A percentile compares a stretch with the other conserved stretches of the same genome.
Conservation (phyloP, 2,329 filamentous ascomycete species). For the Knufia petricola region DNA sequence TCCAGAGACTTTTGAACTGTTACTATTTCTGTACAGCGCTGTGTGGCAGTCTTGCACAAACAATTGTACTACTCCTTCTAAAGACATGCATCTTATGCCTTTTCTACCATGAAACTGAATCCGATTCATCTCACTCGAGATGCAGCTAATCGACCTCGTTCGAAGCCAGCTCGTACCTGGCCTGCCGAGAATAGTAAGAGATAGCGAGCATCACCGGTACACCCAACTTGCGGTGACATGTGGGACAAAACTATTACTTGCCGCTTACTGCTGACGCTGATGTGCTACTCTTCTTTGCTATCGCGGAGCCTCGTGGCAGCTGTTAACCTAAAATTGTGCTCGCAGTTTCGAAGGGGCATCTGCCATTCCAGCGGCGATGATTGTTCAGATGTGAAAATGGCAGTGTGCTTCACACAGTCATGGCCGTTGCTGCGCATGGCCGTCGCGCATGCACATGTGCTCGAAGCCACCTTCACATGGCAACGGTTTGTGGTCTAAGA, state of each 20-base stretch:
- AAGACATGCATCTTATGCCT: too few relatives aligned
- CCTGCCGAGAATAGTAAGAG: background rate
- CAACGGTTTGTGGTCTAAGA: background rate
- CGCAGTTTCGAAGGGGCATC: too few relatives aligned
- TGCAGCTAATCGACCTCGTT: background rate
- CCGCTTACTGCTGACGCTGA: too few relatives aligned
- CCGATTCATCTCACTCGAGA: background rate
- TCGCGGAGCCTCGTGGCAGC: too few relatives aligned
- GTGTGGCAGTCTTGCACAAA: too few relatives aligned
- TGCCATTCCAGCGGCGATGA: too few relatives aligned
- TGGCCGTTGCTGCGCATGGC: background rate
- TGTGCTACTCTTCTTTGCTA: too few relatives aligned
- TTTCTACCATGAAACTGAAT: background rate
- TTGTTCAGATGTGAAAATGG: background rate
- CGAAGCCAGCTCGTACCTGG: background rate
- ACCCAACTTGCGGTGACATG: too few relatives aligned
- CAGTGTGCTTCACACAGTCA: background rate
- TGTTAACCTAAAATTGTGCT: too few relatives aligned
- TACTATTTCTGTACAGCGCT: too few relatives aligned
- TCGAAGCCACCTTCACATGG: background rate
- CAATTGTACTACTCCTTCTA: too few relatives aligned
- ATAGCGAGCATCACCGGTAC: background rate
- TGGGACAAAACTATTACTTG: too few relatives aligned
- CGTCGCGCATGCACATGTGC: background rate
- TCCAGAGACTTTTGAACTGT: background rate